Percentiles rank a stretch among this genome's conserved stretches.
These are phyloP conservation scores for Ambrosiella cleistominuta DNA, from an alignment of 2,329 filamentous ascomycete species.

Conservation along the genomic window DNA sequence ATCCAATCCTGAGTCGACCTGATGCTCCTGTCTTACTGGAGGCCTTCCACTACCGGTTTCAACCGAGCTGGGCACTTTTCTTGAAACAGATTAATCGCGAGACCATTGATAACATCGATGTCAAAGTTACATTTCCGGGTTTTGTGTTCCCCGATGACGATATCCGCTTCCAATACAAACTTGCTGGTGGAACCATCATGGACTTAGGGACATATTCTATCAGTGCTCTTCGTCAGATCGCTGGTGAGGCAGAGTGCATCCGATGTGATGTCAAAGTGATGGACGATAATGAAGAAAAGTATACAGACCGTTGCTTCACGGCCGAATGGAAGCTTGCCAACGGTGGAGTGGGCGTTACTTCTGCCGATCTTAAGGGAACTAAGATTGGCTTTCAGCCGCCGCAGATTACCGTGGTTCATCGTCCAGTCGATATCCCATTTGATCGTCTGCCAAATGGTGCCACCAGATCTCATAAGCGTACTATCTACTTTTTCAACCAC, in stretches of 20 bases:
- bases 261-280: conserved; percentile 18
- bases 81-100: conserved; percentile 21
- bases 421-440: conserved; percentile 11
- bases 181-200: conserved; percentile 26
- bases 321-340: conserved; percentile 24
- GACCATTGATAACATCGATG: conserved; percentile 22
- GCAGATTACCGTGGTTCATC: conserved; percentile 16
- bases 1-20: conserved; percentile 19
- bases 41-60: conserved; percentile 34
- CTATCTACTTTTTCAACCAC: conserved; percentile 18
- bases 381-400: conserved; percentile 13
- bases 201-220: conserved; percentile 26
- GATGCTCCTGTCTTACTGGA: conserved; percentile 32
- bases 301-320: conserved; percentile 20
- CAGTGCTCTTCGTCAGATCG: conserved; percentile 23
- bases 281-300: conserved; percentile 18
- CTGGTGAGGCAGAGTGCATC: conserved; percentile 23
- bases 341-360: conserved; percentile 21
- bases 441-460: conserved; percentile 14
- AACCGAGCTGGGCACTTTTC: conserved; percentile 25
- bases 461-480: conserved; percentile 17
- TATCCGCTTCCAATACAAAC: conserved; percentile 26
- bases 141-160: conserved; percentile 21
- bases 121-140: conserved; percentile 18
- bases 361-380: conserved; percentile 12